Evolutionary conservation across 1,284 basidiomycete genomes (phyloP), one percentile per base, ranked within the genome.

Genomic region (Schizophyllum commune): DNA sequence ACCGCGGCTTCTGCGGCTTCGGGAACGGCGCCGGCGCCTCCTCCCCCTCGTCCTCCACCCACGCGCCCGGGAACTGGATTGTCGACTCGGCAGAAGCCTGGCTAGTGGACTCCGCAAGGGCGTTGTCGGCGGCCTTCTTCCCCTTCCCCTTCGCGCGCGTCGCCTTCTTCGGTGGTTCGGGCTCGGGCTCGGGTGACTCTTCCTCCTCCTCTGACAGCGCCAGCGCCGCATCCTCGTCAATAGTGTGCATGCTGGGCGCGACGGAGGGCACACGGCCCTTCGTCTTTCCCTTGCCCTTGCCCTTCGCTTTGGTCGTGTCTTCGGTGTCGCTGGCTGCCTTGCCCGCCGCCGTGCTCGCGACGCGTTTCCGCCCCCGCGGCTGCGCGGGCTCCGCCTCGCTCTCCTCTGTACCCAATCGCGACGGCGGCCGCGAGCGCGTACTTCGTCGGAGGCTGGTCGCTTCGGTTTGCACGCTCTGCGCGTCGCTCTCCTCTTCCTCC

Each of bases 11-110:
- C 72, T 7, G 71, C 72, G 34, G 69, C 68, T 63, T 74, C 72
- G 32, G 69, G 68, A 22, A 75, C 73, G 4, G 67, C 70, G 17
- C 73, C 70, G 2, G 73, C 70, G 52, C 68, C 67, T 22, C 68
- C 63, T 60, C 72, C 73, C 47, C 67, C 61, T 27, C 70, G 70
- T 55, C 61, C 68, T 39, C 67, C 67, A 1, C 63, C 66, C 53
- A 69, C 72, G 60, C 63, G 58, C 62, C 70, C 71, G 27, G 27
- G 5, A 27, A 27, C 27, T 27, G 27, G 27, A 27, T 27, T 3
- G 27, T 27, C 3, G 27, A 27, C 27, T 27, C 27, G 3, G 3
- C 27, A 27, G 5, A n/a, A n/a, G n/a, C n/a, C n/a, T n/a, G 27
- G 27, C 3, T 27, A 5, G 27, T 27, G 27, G 27, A 27, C 27